Evolutionary conservation across 208 protist species (phyloP).

Genomic region (Acanthamoeba lenticulata): DNA sequence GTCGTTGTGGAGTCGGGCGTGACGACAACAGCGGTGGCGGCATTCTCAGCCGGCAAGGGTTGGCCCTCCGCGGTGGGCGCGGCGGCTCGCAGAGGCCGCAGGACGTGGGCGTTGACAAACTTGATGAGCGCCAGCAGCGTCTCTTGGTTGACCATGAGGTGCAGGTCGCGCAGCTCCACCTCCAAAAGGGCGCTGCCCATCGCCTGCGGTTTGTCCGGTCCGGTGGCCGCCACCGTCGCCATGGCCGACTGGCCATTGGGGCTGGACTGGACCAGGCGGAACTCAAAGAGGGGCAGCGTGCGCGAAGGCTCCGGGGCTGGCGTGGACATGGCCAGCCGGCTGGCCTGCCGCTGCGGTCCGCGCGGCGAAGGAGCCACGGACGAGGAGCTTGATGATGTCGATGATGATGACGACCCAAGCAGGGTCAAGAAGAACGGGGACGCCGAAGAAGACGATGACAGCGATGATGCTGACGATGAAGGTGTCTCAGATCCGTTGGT

Average conservation of each 20-base stretch:
- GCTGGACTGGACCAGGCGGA: background rate
- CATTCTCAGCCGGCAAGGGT: background rate
- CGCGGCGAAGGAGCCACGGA: background rate
- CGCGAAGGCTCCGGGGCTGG: background rate
- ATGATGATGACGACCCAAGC: no score
- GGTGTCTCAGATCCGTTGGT: no score
- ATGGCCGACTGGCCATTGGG: background rate
- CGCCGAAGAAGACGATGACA: background rate
- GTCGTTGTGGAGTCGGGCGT: background rate
- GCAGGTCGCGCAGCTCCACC: conserved; percentile 7
- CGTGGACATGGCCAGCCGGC: background rate
- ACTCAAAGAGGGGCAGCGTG: background rate
- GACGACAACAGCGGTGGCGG: background rate
- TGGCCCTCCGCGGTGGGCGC: background rate
- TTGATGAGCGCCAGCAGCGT: conserved; percentile 30
- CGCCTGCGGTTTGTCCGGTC: background rate
- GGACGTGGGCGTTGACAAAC: conserved; percentile 42
- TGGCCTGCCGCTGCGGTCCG: background rate
- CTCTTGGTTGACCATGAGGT: conserved; percentile 47
- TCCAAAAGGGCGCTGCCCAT: background rate
- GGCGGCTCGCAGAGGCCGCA: background rate
- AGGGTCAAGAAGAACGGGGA: background rate
- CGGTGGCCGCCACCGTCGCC: background rate
- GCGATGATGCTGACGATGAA: no score
- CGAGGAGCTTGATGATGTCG: no score